Evolutionary conservation across 108 stramenopile genomes (phyloP), one percentile per base, ranked within the genome.

Genomic region (Fragilaria crotonensis): DNA sequence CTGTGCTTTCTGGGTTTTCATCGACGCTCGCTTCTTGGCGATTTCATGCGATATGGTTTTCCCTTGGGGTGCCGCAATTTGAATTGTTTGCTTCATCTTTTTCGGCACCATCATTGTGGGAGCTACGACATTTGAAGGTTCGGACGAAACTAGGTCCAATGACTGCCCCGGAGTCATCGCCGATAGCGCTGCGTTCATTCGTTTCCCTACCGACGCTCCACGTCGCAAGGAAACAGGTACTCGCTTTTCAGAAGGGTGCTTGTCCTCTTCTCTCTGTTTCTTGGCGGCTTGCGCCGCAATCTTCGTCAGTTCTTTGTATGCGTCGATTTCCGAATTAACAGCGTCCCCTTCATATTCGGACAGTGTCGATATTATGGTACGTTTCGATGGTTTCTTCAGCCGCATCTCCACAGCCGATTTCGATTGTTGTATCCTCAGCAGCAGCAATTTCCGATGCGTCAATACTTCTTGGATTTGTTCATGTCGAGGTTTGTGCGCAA

Each of bases 121-220:
- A n/a, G n/a, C n/a, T n/a, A n/a, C n/a, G n/a, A n/a, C n/a, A n/a
- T n/a, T n/a, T n/a, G n/a, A n/a, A n/a, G n/a, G n/a, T n/a, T n/a
- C n/a, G n/a, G n/a, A n/a, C n/a, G n/a, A n/a, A n/a, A n/a, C n/a
- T n/a, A n/a, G 48, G 46, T 28, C n/a, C 25, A 27, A 26, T 25
- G 3, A 3, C 48, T 9, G 53, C 33, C 71, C 70, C 2, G 80
- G 71, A 18, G 64, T 67, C 28, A 84, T 48, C 0, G 83, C 72
- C 3, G 80, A 80, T 17, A 88, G 60, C 2, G 87, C 81, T 0
- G 83, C 79, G 51, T 81, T 76, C 87, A 88, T 88, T 25, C 71
- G 68, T 47, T 88, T 88, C 31, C 83, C 83, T 5, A 84, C 74
- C 32, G 61, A 69, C 1, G 70, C 62, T 49, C 87, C 87, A 44